These are phyloP conservation scores for Penicillium samsonianum DNA, from an alignment of 495 filamentous ascomycete genomes.

Conservation along the genomic window DNA sequence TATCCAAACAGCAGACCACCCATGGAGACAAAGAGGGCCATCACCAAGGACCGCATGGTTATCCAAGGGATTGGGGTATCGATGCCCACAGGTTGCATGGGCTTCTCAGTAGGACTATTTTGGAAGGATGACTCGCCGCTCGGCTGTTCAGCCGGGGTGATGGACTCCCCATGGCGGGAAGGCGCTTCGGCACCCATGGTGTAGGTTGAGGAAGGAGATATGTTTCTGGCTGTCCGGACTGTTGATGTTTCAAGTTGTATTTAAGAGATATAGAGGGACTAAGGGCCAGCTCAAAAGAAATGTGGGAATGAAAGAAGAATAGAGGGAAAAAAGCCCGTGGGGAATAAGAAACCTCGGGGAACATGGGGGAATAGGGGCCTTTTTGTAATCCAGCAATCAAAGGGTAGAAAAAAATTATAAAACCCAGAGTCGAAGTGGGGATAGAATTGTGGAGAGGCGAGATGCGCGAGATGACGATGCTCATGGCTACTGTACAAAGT, in stretches of 20 bases:
- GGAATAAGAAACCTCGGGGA: constrained; percentile 13
- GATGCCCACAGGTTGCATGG: constrained; percentile 27
- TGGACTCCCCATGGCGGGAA: constrained; percentile 41
- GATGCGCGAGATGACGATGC: constrained; percentile 15
- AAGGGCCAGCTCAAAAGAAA: background rate
- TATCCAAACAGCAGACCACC: constrained; percentile 65
- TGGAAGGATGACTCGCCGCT: constrained; percentile 29
- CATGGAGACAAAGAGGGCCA: constrained; percentile 62
- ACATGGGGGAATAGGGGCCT: constrained; percentile 15
- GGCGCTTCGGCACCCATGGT: constrained; percentile 40
- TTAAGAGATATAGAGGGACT: background rate
- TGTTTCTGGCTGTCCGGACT: background rate
- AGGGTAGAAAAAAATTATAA: background rate
- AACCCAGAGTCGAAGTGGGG: constrained; percentile 20
- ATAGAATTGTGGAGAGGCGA: constrained; percentile 25
- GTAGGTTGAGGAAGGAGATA: constrained; percentile 1
- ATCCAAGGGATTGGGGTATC: constrained; percentile 46
- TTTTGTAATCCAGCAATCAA: constrained; percentile 25
- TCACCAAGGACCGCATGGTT: constrained; percentile 48
- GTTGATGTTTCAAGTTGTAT: background rate
- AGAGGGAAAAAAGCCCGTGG: constrained; percentile 18
- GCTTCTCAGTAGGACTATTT: constrained; percentile 29
- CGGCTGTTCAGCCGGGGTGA: constrained; percentile 35
- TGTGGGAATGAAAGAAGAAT: constrained; percentile 3
- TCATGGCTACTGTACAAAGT: constrained; percentile 1